A percentile compares a stretch with the other conserved stretches of the same genome.
Conservation (phyloP, 2,329 filamentous ascomycete species). For the Zasmidium angulare region DNA sequence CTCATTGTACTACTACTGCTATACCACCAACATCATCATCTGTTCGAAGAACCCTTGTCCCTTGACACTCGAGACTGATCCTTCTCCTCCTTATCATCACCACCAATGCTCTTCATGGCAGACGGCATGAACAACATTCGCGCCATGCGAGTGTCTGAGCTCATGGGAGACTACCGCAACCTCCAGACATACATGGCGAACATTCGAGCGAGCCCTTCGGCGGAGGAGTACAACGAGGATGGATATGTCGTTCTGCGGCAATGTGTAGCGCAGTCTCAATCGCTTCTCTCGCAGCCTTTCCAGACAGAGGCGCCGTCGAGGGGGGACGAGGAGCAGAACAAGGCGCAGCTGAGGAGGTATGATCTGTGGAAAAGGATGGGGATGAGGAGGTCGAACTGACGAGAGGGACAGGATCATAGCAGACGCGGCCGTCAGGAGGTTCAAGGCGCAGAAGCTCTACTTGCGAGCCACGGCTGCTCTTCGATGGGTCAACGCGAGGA, state of each 20-base stretch:
- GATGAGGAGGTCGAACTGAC: conserved; percentile 3
- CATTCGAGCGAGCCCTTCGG: conserved; percentile 51
- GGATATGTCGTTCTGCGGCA: conserved; percentile 60
- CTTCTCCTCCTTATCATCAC: not conserved
- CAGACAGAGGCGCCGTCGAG: conserved; percentile 11
- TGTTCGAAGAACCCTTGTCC: conserved; percentile 5
- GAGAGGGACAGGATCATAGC: conserved; percentile 54
- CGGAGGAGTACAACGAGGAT: conserved; percentile 59
- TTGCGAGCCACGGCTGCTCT: conserved; percentile 58
- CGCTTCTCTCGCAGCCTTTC: conserved; percentile 56
- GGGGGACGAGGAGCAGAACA: not conserved
- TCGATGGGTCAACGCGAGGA: conserved; percentile 58
- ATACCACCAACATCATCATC: not conserved
- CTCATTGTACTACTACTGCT: not conserved
- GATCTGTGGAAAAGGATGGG: not conserved
- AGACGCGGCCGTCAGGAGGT: conserved; percentile 60
- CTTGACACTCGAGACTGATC: not conserved
- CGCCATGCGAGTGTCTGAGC: conserved; percentile 61
- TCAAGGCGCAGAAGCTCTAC: conserved; percentile 62
- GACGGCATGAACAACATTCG: conserved; percentile 65
- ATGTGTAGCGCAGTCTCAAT: conserved; percentile 55
- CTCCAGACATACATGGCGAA: conserved; percentile 59
- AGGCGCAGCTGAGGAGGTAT: not conserved
- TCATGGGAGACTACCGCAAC: conserved; percentile 64
- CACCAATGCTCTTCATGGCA: conserved; percentile 45